These are phyloP conservation scores for Colletotrichum destructivum DNA, from an alignment of 2,329 filamentous ascomycete genomes.

Conservation along the genomic window DNA sequence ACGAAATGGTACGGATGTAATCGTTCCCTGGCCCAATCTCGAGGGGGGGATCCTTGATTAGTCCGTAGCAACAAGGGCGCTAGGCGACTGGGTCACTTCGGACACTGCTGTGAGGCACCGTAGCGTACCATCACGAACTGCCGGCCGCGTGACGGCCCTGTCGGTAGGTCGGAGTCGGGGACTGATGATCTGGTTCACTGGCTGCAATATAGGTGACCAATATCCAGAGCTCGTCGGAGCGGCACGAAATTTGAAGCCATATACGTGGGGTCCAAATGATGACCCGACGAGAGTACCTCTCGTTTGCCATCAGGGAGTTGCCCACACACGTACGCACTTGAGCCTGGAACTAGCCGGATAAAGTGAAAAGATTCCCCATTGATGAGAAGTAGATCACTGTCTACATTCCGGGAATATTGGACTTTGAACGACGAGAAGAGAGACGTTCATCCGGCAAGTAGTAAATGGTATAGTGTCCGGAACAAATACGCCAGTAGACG, in stretches of 20 bases:
- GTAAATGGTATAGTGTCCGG: too few species aligned
- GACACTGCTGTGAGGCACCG: neutral
- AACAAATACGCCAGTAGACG: neutral
- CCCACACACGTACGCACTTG: neutral
- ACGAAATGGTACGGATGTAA: conserved; percentile 16
- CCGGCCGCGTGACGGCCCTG: conserved; percentile 5
- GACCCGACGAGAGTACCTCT: neutral
- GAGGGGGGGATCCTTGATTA: neutral
- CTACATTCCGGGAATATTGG: neutral
- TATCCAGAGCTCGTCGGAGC: neutral
- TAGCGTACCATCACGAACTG: neutral
- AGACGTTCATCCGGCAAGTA: neutral
- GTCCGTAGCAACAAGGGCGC: neutral
- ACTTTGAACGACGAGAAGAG: neutral
- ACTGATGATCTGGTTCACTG: neutral
- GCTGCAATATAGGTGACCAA: conserved; percentile 10
- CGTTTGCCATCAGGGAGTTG: neutral
- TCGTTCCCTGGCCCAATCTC: neutral
- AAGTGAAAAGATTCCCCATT: neutral
- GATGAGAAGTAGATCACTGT: neutral
- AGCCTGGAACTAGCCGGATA: neutral
- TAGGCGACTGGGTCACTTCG: neutral
- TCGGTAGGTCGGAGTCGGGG: neutral
- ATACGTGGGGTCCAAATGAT: neutral
- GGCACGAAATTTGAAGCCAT: conserved; percentile 1